Evolutionary conservation across 2,329 filamentous ascomycete genomes (phyloP), one percentile per base, ranked within the genome.

Genomic region (Orbilia oligospora): DNA sequence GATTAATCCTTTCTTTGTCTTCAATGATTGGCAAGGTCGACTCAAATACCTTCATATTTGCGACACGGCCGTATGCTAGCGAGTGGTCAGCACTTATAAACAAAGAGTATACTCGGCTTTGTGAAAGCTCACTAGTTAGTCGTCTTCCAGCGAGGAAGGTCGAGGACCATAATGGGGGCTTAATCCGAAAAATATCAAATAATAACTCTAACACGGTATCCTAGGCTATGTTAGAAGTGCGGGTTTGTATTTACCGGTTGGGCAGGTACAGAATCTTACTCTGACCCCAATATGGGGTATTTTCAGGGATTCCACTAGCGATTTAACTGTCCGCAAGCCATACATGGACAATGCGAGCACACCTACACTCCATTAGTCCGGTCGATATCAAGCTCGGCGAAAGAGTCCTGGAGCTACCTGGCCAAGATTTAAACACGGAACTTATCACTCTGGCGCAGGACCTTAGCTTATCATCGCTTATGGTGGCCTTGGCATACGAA

Each of bases 391-490:
- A 16, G 27, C 5, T 30, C 27, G 4, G 20, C 1, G 18, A 24
- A 12, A 53, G 14, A 36, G 38, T 30, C 58, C 14, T n/a, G 27
- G 48, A 77, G 48, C 6, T 80, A 81, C 81, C 96, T 8, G 96
- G 91, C 96, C 97, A 99, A 65, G 93, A 96, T 83, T 93, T 95
- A 81, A 99, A 86, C 81, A 97, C 91, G 14, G 92, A 90, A n/a
- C 93, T 90, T 75, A 99, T 94, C n/a, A 97, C 93, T 83, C 93
- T 94, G 9, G 94, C 92, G 81, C 96, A 97, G 65, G 94, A 92
- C 83, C 94, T 96, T 65, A 98, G 84, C 80, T 88, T 88, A 61
- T 91, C 89, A 82, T 89, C 89, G 80, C 89, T 87, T 18, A 87
- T 84, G 71, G 87, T 87, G 44, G 87, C 86, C 73, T 82, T 82